Conservation (phyloP, 768 basidiomycete species). For the Mycena alexandri region DNA sequence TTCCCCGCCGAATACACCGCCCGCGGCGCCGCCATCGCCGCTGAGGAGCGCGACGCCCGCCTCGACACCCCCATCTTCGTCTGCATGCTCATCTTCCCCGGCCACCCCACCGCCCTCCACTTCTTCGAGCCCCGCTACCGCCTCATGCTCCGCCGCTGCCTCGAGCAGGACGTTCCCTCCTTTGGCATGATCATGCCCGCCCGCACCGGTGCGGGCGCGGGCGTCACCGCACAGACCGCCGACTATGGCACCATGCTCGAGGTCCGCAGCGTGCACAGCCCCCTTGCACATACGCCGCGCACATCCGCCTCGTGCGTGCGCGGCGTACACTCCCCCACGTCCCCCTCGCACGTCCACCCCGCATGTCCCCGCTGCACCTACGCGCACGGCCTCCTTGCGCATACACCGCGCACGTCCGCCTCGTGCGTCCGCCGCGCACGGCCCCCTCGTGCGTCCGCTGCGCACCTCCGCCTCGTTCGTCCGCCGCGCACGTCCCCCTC, state of each 20-base stretch:
- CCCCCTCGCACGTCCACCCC: too few species aligned
- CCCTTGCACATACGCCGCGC: too few species aligned
- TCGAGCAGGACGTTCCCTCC: conserved; percentile 78
- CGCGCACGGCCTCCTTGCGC: too few species aligned
- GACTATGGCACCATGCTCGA: conserved; percentile 96
- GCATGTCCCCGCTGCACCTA: too few species aligned
- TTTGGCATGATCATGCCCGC: conserved; percentile 96
- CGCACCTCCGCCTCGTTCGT: too few species aligned
- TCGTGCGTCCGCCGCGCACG: too few species aligned
- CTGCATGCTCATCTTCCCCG: conserved; percentile 91
- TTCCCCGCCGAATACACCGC: conserved; percentile 76
- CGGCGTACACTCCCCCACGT: too few species aligned
- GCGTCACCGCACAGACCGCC: conserved; percentile 53
- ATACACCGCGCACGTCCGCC: too few species aligned
- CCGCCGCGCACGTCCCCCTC: too few species aligned
- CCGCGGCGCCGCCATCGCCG: conserved; percentile 71
- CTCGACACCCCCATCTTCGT: conserved; percentile 94
- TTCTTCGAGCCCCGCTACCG: conserved; percentile 97
- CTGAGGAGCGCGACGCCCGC: conserved; percentile 82
- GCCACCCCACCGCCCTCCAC: conserved; percentile 89
- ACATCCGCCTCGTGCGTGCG: too few species aligned
- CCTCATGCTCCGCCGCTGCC: conserved; percentile 96
- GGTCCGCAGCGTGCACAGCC: conserved; percentile 87
- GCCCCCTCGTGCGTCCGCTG: too few species aligned
- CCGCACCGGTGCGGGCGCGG: conserved; percentile 54